Evolutionary conservation across 1,284 basidiomycete genomes (phyloP).

Genomic region (Trichosporon sp.): DNA sequence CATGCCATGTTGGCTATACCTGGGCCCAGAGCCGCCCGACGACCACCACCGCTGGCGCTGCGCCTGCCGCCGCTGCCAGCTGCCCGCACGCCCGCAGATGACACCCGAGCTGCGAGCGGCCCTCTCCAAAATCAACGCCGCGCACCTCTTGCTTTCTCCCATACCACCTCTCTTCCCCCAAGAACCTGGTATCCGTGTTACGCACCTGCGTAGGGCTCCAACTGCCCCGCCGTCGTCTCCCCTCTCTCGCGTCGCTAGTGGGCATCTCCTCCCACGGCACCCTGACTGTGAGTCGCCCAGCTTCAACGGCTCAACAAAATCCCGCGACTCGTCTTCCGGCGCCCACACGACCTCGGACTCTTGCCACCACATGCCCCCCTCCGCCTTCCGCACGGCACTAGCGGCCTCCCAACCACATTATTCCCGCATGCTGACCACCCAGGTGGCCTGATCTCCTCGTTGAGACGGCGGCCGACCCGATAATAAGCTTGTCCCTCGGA

Average conservation of each 20-base stretch:
- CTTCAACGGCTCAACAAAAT: neutral
- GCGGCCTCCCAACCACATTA: neutral
- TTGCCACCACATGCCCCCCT: neutral
- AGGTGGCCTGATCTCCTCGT: conserved; percentile 7
- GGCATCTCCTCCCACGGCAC: neutral
- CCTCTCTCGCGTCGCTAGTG: conserved; percentile 10
- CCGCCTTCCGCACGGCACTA: neutral
- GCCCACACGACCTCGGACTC: neutral
- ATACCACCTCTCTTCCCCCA: conserved; percentile 1
- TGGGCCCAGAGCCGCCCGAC: neutral
- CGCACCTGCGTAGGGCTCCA: neutral
- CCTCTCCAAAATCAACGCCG: neutral
- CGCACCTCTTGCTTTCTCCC: neutral
- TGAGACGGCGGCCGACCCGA: conserved; percentile 17
- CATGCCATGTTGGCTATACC: neutral
- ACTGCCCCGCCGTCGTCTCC: conserved; percentile 12
- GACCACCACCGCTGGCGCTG: neutral
- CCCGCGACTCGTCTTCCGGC: neutral
- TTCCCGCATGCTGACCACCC: neutral
- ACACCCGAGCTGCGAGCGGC: neutral
- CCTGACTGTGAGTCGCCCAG: conserved; percentile 8
- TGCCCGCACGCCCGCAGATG: neutral
- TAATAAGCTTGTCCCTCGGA: conserved; percentile 15
- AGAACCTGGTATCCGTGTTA: conserved; percentile 6
- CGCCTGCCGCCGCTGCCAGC: neutral